These are phyloP conservation scores for Pavlovales sp. DNA, from an alignment of 208 protist genomes.

Conservation along the genomic window DNA sequence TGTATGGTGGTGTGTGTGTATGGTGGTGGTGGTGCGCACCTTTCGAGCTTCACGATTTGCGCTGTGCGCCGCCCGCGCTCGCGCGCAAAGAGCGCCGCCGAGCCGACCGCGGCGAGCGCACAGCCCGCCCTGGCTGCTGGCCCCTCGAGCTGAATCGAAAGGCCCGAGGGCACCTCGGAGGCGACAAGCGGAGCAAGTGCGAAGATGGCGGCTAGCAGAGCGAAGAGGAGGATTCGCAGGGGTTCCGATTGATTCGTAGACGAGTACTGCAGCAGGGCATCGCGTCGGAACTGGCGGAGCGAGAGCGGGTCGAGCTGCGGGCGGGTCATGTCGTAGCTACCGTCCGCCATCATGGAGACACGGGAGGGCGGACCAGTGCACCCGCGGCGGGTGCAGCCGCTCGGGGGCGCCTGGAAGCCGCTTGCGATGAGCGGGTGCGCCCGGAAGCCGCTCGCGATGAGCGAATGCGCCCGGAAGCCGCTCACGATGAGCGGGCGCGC, in stretches of 20 bases:
- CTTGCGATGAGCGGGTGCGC: too few relatives aligned
- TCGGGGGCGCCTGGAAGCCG: too few relatives aligned
- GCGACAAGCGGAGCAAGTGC: not conserved
- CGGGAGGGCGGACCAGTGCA: too few relatives aligned
- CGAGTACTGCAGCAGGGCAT: slow-evolving; percentile 15
- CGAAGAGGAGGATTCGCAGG: slow-evolving; percentile 11
- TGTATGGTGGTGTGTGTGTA: too few relatives aligned
- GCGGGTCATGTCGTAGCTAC: not conserved
- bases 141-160: not conserved
- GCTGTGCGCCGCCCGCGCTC: not conserved
- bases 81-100: not conserved
- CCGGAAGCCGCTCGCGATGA: too few relatives aligned
- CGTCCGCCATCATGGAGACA: too few relatives aligned
- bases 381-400: too few relatives aligned
- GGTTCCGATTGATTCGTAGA: slow-evolving; percentile 21
- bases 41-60: not conserved
- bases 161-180: not conserved
- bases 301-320: slow-evolving; percentile 14
- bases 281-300: not conserved
- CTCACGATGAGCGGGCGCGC: too few relatives aligned
- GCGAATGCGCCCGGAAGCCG: too few relatives aligned
- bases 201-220: slow-evolving; percentile 4
- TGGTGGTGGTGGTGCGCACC: too few relatives aligned
- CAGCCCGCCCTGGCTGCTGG: not conserved
- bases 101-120: not conserved